A percentile compares a stretch with the other conserved stretches of the same genome.
These are phyloP conservation scores for Yamadazyma sp. DNA, from an alignment of 805 yeast species.

Conservation along the genomic window DNA sequence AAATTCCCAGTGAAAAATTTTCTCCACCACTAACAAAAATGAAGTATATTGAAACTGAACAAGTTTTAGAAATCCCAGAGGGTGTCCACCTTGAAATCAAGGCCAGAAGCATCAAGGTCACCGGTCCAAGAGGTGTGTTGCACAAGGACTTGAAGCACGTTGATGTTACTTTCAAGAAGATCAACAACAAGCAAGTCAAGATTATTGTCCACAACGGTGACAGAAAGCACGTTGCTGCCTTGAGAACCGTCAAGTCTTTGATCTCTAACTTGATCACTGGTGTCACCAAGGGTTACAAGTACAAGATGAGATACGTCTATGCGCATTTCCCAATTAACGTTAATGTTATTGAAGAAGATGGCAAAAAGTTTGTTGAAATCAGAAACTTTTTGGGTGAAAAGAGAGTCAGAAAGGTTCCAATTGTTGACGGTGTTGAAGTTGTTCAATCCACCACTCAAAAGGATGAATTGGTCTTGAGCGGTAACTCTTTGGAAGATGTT, in stretches of 20 bases:
- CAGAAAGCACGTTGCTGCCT: constrained; percentile 99
- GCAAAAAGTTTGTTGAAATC: constrained; percentile 79
- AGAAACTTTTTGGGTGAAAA: constrained; percentile 99
- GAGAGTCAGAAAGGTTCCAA: constrained; percentile 85
- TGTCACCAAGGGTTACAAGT: constrained; percentile 98
- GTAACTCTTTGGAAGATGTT: constrained; percentile 96
- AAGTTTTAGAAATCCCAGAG: constrained; percentile 81
- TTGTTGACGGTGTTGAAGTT: constrained; percentile 86
- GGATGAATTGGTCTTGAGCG: constrained; percentile 90
- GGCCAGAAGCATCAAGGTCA: constrained; percentile 85
- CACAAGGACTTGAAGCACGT: constrained; percentile 90
- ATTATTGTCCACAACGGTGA: constrained; percentile 97
- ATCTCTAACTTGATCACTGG: constrained; percentile 94
- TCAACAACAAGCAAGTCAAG: constrained; percentile 70
- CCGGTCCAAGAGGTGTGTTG: constrained; percentile 97
- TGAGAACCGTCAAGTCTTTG: constrained; percentile 97
- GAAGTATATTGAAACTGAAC: constrained; percentile 90
- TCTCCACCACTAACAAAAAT: constrained; percentile 26
- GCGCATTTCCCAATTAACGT: constrained; percentile 99
- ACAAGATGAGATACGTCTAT: constrained; percentile 99
- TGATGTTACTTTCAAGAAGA: constrained; percentile 87
- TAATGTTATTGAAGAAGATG: constrained; percentile 80
- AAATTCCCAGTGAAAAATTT: constrained; percentile 8
- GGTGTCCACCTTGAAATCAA: constrained; percentile 90
- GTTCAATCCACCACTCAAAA: constrained; percentile 81